A percentile compares a stretch with the other conserved stretches of the same genome.
Conservation (phyloP, 176 grass and related monocot species). For the Rhynchospora breviuscula region DNA sequence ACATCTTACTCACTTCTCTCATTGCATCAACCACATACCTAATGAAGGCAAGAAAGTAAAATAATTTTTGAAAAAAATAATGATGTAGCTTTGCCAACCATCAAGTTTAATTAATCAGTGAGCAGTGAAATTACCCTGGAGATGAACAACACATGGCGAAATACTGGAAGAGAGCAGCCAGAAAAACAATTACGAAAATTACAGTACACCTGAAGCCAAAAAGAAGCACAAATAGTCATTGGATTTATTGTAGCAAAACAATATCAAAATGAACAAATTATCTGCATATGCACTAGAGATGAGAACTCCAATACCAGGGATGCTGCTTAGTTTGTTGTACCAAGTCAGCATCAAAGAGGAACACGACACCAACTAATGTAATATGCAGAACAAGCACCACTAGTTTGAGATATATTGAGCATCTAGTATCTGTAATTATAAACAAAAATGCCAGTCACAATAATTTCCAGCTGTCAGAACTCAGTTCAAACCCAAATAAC, state of each 20-base stretch:
- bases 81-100: not conserved
- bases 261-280: not conserved
- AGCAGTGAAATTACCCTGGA: slow-evolving; percentile 25
- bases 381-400: slow-evolving; percentile 25
- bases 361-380: slow-evolving; percentile 18
- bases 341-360: slow-evolving; percentile 28
- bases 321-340: slow-evolving; percentile 17
- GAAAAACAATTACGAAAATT: slow-evolving; percentile 23
- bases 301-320: slow-evolving; percentile 26
- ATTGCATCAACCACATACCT: slow-evolving; percentile 40
- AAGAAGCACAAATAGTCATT: not conserved
- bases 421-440: slow-evolving; percentile 24
- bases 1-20: slow-evolving; percentile 17
- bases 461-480: not conserved
- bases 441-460: not conserved
- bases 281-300: not conserved
- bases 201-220: slow-evolving; percentile 30
- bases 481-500: not conserved
- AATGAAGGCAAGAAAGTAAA: not conserved
- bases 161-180: slow-evolving; percentile 35
- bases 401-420: slow-evolving; percentile 22
- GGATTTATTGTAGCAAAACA: not conserved
- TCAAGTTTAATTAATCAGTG: not conserved
- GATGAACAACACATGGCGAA: slow-evolving; percentile 28
- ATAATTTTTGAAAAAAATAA: not conserved